Evolutionary conservation across 495 filamentous ascomycete species (phyloP).

Genomic region (Xylaria palmicola): DNA sequence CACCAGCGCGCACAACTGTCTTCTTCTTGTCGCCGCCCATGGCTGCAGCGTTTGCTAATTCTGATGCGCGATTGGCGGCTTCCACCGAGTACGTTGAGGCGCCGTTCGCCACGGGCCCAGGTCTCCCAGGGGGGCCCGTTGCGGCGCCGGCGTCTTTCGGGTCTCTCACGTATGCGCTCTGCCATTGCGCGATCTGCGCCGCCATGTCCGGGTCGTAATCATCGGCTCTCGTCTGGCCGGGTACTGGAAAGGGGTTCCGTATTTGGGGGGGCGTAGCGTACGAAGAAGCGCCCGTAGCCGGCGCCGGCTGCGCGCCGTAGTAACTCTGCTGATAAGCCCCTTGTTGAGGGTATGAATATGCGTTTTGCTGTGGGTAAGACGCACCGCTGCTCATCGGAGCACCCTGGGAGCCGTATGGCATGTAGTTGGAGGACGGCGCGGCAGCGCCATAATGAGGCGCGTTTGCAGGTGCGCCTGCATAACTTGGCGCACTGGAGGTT

Average conservation of each 20-base stretch:
- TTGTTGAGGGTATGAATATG: constrained; percentile 39
- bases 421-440: constrained; percentile 28
- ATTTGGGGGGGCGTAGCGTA: constrained; percentile 68
- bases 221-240: constrained; percentile 44
- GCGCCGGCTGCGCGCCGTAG: constrained; percentile 47
- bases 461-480: constrained; percentile 35
- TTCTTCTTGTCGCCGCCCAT: constrained; percentile 46
- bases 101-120: constrained; percentile 17
- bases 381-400: constrained; percentile 27
- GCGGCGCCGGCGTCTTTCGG: constrained; percentile 32
- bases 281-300: constrained; percentile 33
- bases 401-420: constrained; percentile 33
- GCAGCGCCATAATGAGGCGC: constrained; percentile 30
- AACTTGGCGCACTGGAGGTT: constrained; percentile 33
- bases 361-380: constrained; percentile 22
- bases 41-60: constrained; percentile 28
- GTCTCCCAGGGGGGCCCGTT: constrained; percentile 23
- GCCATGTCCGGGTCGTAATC: constrained; percentile 80
- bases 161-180: constrained; percentile 78
- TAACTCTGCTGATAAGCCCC: constrained; percentile 49
- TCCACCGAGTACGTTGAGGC: constrained; percentile 19
- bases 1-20: constrained; percentile 84
- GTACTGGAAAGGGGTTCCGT: constrained; percentile 79
- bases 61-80: constrained; percentile 20
- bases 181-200: constrained; percentile 94